Base-by-base conservation (phyloP, 331 rosid genomes). In the Arachis monticola region DNA sequence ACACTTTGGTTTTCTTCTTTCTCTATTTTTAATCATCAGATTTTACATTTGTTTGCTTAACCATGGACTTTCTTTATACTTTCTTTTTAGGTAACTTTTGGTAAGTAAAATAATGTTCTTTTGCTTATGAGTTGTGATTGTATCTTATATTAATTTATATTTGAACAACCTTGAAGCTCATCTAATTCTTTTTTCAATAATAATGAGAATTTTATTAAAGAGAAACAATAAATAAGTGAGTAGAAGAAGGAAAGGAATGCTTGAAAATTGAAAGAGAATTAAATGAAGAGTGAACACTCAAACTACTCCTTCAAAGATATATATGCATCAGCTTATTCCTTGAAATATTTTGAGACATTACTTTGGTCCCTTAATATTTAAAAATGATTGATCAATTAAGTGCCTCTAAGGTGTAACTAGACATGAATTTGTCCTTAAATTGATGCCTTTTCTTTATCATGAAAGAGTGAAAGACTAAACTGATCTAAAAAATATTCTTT, bases 21-120 rank as follows among this genome's bases (percentile, higher is more conserved):
- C 44, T 73, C 62, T 41, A 48, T 9, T 73, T 73, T 58, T 60
- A 27, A 8, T 46, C 1, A 13, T 71, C 32, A 12, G 65, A 63
- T 27, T 64, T 64, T 13, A 41, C 12, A 41, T n/a, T 64, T 64
- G 40, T n/a, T 64, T 45, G 14, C 42, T 64, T 64, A 7, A 42
- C 13, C 11, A n/a, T 14, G 11, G 52, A 7, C 11, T 44, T 64
- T 41, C 52, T 41, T 2, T 10, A 5, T 5, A 35, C 2, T 9
- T 59, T 59, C 3, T 12, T 62, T 62, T 4, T 62, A 40, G 48
- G 3, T 10, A 67, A 30, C 46, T 35, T 35, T 69, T 61, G 51
- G 45, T 35, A 13, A 51, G 50, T 52, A 10, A 40, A 38, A 53
- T 14, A 2, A 55, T 69, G 10, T 51, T 31, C 48, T 38, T 38